Base-by-base conservation (phyloP, 768 basidiomycete species). In the Mycena epipterygia region DNA sequence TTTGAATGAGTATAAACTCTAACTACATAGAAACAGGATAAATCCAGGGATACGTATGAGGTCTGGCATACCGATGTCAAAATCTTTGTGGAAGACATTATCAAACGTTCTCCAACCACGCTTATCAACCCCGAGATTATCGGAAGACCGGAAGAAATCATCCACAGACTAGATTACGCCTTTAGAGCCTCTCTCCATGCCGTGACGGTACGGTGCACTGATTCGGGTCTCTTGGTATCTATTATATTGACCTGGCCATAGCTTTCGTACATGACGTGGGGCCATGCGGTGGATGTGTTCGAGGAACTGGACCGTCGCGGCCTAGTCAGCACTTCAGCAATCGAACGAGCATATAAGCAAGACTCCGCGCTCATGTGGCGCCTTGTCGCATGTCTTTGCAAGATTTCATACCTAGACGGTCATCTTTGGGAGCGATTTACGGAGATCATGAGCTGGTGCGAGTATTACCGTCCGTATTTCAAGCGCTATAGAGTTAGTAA, bases 351-450 rank as follows among this genome's bases (percentile, higher is more conserved):
- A 11, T 73, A 73, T 30, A 27, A 56, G 44, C 41, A 64, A n/a
- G 69, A 71, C 55, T 35, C 44, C 14, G 68, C 29, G 2, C 58
- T 73, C 27, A 64, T 73, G 72, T 73, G 72, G 72, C 46, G 69
- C 7, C 57, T 73, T 16, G 67, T 67, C 37, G 25, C 46, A 17
- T 64, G 68, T 23, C 30, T 52, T 2, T 64, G 49, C 21, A 56
- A 42, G 9, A 59, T 71, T 16, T 51, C 39, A 23, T 66, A 61
- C 53, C 52, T 70, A 19, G 7, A 3, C 11, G 58, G 64, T 6
- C 64, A 64, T 37, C 72, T 71, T 14, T 67, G 63, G 68, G 57
- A 68, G 21, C 56, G 64, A 0, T 35, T 65, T 29, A 35, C 57
- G 9, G 64, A 70, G 32, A 17, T 61, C 8, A 61, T 71, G 42